Evolutionary conservation across 2,329 filamentous ascomycete genomes (phyloP).

Genomic region (Dactylellina haptotyla): DNA sequence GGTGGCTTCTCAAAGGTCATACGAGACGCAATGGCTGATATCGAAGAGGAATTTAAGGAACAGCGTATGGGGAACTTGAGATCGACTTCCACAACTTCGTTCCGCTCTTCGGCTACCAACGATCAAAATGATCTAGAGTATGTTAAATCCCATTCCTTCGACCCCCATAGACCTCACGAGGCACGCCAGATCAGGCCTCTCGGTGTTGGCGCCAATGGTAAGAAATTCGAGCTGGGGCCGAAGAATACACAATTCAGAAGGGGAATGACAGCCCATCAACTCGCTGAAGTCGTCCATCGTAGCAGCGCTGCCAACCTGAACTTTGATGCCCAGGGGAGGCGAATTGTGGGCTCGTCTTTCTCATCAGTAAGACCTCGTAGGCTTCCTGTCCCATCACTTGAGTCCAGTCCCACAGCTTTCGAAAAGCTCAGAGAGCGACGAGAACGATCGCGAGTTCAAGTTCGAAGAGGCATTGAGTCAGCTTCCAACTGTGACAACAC

Average conservation of each 20-base stretch:
- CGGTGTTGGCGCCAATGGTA: slow-evolving; percentile 12
- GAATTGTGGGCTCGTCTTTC: background rate
- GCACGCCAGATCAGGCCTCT: slow-evolving; percentile 5
- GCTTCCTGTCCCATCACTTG: background rate
- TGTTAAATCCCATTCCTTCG: background rate
- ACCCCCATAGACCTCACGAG: background rate
- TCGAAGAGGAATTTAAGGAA: too few relatives aligned
- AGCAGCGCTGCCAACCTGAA: background rate
- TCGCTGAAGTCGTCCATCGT: slow-evolving; percentile 13
- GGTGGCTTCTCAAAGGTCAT: background rate
- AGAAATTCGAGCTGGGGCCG: background rate
- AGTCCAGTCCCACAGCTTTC: background rate
- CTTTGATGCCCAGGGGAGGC: background rate
- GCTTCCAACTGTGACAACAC: background rate
- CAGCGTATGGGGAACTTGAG: slow-evolving; percentile 1
- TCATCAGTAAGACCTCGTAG: background rate
- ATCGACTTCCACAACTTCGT: background rate
- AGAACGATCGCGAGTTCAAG: background rate
- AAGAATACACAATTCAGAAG: background rate
- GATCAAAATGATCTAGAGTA: background rate
- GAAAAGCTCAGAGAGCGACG: background rate
- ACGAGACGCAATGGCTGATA: slow-evolving; percentile 25
- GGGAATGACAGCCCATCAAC: slow-evolving; percentile 12
- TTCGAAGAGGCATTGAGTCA: background rate
- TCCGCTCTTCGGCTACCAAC: background rate